Conservation (phyloP, 768 basidiomycete genomes). For the Pisolithus albus region DNA sequence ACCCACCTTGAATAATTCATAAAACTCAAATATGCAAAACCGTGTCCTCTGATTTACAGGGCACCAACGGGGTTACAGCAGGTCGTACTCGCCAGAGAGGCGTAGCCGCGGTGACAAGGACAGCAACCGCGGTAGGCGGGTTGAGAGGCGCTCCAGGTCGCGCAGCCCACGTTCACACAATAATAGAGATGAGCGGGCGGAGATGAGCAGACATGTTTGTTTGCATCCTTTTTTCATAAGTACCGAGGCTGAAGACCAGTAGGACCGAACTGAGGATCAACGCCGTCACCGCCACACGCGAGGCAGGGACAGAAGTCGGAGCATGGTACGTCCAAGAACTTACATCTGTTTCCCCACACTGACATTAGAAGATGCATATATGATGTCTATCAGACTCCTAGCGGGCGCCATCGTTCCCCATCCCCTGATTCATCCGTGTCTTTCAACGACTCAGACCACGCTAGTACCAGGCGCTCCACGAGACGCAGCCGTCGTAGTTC, state of each 20-base stretch:
- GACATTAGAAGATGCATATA: constrained; percentile 21
- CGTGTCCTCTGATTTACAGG: constrained; percentile 7
- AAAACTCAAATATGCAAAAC: neutral
- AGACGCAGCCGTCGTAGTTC: constrained; percentile 12
- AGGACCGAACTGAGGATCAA: constrained; percentile 11
- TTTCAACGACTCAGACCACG: constrained; percentile 7
- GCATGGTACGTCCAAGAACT: constrained; percentile 22
- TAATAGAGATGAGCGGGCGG: neutral
- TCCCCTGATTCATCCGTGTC: constrained; percentile 11
- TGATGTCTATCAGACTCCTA: constrained; percentile 16
- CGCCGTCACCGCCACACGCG: neutral
- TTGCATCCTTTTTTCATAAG: neutral
- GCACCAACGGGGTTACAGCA: constrained; percentile 14
- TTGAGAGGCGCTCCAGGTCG: constrained; percentile 18
- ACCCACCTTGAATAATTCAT: constrained; percentile 1
- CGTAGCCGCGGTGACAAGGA: constrained; percentile 7
- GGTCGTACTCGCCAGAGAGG: constrained; percentile 22
- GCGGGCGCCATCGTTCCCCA: constrained; percentile 13
- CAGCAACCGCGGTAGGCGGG: constrained; percentile 4
- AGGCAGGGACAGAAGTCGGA: constrained; percentile 16
- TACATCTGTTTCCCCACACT: constrained; percentile 3
- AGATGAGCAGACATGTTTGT: constrained; percentile 8
- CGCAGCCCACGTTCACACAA: constrained; percentile 12
- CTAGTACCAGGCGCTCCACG: constrained; percentile 5
- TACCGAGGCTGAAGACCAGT: neutral